Evolutionary conservation across 768 basidiomycete species (phyloP), one percentile per base, ranked within the genome.

Genomic region (Daedaleopsis sinensis): DNA sequence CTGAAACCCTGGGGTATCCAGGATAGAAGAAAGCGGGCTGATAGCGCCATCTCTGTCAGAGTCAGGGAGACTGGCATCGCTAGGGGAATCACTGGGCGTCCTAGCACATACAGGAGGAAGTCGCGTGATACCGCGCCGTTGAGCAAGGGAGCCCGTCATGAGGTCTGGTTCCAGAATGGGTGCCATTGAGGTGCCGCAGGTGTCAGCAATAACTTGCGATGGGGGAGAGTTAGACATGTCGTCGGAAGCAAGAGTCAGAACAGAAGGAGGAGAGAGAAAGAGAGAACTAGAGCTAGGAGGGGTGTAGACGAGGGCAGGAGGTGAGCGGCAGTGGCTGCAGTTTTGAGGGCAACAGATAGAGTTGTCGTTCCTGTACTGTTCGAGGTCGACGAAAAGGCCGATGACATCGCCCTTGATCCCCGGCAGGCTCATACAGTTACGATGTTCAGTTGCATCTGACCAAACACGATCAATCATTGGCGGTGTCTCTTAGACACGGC

Each of bases 261-360:
- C 52, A 8, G 38, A 35, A 10, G 55, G 27, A 18, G 46, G 49
- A 51, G 50, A 47, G 8, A 52, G 56, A 16, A 52, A 27, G 24
- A 63, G 27, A 0, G 62, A 62, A 44, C 57, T 51, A 32, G 52
- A 53, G 49, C 53, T 63, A 16, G 62, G 39, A 24, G 62, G 49
- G 15, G 62, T 58, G 49, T 58, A 63, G 4, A 63, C 35, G 9
- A 63, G 62, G 38, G 52, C 53, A 15, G 62, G 62, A 10, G 61
- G 61, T 11, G 57, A 55, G 49, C 52, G 32, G 16, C 52, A 46
- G 46, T 55, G 57, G 18, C 50, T 53, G 23, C 57, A 63, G 15
- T 63, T 43, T 3, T 43, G 35, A 27, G 57, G 58, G 39, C 47
- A 55, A 48, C 38, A 58, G 2, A 48, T 16, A 7, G 42, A 24